phyloP scores from a whole-genome alignment of 345 rosid species.

The Eucalyptus fibrosa region DNA sequence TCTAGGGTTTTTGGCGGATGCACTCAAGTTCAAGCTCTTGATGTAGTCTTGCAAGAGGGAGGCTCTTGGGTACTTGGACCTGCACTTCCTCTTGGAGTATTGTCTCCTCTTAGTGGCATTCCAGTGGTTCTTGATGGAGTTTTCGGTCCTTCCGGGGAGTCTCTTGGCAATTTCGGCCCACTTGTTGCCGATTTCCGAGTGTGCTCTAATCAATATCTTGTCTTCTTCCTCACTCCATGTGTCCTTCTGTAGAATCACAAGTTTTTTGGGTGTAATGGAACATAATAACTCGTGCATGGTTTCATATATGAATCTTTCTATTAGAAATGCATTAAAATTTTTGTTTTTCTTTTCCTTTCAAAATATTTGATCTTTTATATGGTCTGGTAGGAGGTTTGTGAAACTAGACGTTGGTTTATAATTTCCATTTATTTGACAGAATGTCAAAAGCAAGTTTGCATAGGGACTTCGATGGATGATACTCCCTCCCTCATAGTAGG shows the following conservation, averaged over 20 bases:
- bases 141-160: constrained; percentile 92
- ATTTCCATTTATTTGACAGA: background rate
- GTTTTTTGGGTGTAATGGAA: background rate
- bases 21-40: constrained; percentile 57
- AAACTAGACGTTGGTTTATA: background rate
- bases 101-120: constrained; percentile 95
- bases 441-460: background rate
- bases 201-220: constrained; percentile 56
- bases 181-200: constrained; percentile 82
- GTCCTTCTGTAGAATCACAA: constrained; percentile 40
- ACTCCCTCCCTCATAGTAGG: background rate
- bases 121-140: constrained; percentile 99
- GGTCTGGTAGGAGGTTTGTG: background rate
- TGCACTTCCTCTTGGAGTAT: constrained; percentile 69
- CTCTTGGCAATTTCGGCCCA: constrained; percentile 98
- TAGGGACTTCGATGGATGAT: background rate
- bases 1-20: background rate
- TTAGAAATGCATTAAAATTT: background rate
- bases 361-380: background rate
- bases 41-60: constrained; percentile 89
- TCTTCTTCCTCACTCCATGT: constrained; percentile 94
- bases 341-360: background rate
- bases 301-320: background rate
- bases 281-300: background rate
- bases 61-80: constrained; percentile 60